Evolutionary conservation across 805 yeast genomes (phyloP), one percentile per base, ranked within the genome.

Genomic region (Wickerhamomyces subpelliculosus): DNA sequence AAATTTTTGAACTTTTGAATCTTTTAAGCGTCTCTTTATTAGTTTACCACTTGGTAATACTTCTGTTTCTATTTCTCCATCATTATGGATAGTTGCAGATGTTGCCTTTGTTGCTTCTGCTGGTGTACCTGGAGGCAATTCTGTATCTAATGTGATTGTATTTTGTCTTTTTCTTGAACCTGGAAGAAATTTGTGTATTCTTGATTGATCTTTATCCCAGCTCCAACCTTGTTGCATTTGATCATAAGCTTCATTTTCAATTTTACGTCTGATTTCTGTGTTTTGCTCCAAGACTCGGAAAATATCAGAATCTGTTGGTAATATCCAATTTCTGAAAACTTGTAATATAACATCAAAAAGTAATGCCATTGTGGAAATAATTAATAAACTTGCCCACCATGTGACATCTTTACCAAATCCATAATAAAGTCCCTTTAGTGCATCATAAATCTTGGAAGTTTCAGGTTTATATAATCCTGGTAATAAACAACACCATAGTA

Each of bases 211-310:
- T 37, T 61, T 64, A 4, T 67, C 65, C 76, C 82, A 78, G 4
- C 72, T 71, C 95, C 94, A 84, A 3, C 94, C 81, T 55, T 84
- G 93, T 36, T 71, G 64, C 58, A 93, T 68, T 45, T 88, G 94
- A 21, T 67, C 67, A 51, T 69, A 80, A 0, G 97, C 81, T 30
- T 72, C 80, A 22, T 73, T 58, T 57, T 93, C 97, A 49, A 93
- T 70, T 30, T 73, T 68, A 45, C 74, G 73, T 49, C 93, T 71
- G 51, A 89, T 64, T 11, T 68, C 74, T 14, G 73, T 61, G 51
- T 80, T 83, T 51, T 76, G 75, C 58, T 93, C 98, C 39, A 84
- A 68, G 14, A 75, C 66, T 48, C 84, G 87, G 64, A 87, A 93
- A 14, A 75, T 62, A 42, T 86, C 96, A 8, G 86, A 78, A 48